Base-by-base conservation (phyloP, 2,329 filamentous ascomycete genomes). In the Didymella sp. region DNA sequence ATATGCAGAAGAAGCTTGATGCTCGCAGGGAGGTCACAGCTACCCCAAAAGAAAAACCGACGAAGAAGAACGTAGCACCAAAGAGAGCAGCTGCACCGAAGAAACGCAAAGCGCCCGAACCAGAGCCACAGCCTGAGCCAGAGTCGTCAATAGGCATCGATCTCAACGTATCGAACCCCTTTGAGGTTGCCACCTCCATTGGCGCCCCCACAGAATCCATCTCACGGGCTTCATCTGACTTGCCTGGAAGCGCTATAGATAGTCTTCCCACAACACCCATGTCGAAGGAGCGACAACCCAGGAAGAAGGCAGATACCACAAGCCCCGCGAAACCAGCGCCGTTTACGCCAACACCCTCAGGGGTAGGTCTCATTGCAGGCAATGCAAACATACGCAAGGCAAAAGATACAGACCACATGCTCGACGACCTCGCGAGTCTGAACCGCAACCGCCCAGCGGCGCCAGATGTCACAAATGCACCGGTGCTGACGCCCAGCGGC, bases 401-500 rank as follows among this genome's bases (percentile, higher is more conserved):
- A 7, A 37, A 55, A 15, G 35, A 60, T 13, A 6, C 19, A 4
- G 54, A 52, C 9, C 67, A 68, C 77, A 79, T 45, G 3, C 49
- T 69, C 4, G 68, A 70, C 11, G 22, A 28, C 17, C 53, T 64
- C 2, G 58, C 50, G 1, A 75, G 75, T 21, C 19, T 52, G 7
- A 67, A 66, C 35, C 83, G 88, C 21, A 66, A 65, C 31, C 83
- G 88, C 22, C 82, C 89, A 2, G 88, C 87, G 13, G 81, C 87
- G 61, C 86, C 88, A 0, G 83, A 84, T 62, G 77, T 79, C 13
- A 89, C 88, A 40, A 91, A 92, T 71, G 89, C 89, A 1, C 82
- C 85, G 1, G 80, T 93, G 9, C 76, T 90, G n/a, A 91, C 89
- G 0, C 89, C 89, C 2, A 84, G 87, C 69, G 87, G 88, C 3